These are phyloP conservation scores for Chytriomyces hyalinus DNA, from an alignment of 192 early-diverging fungal genomes.

Conservation along the genomic window DNA sequence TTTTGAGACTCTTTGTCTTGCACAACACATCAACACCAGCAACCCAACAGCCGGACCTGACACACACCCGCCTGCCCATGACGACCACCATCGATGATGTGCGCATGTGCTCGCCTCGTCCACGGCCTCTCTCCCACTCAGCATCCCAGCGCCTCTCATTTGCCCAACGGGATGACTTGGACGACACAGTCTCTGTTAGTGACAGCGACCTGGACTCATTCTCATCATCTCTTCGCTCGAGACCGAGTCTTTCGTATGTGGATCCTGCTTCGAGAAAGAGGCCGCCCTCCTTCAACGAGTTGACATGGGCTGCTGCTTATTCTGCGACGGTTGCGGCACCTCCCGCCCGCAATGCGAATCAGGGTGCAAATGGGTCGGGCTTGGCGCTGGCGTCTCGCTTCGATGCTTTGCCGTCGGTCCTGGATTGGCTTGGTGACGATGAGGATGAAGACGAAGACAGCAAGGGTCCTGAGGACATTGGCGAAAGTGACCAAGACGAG, in stretches of 20 bases:
- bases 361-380: neutral
- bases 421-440: conserved; percentile 20
- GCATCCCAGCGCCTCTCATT: too few species aligned
- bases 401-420: neutral
- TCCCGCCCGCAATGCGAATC: neutral
- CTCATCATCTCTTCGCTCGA: neutral
- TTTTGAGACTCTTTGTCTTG: too few species aligned
- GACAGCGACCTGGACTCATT: neutral
- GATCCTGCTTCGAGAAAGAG: neutral
- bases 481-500: neutral
- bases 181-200: neutral
- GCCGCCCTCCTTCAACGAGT: conserved; percentile 10
- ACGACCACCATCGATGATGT: too few species aligned
- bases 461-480: neutral
- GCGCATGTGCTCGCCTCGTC: too few species aligned
- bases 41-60: too few species aligned
- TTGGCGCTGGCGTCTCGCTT: neutral
- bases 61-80: too few species aligned
- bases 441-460: conserved; percentile 32
- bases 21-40: too few species aligned
- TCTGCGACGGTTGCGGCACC: neutral
- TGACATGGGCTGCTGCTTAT: conserved; percentile 16
- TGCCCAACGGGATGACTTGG: too few species aligned
- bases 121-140: too few species aligned
- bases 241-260: too few species aligned